Percentiles rank a stretch among this genome's conserved stretches.
Evolutionary conservation across 345 rosid genomes (phyloP).

Genomic region (Bruguiera gymnorhiza): DNA sequence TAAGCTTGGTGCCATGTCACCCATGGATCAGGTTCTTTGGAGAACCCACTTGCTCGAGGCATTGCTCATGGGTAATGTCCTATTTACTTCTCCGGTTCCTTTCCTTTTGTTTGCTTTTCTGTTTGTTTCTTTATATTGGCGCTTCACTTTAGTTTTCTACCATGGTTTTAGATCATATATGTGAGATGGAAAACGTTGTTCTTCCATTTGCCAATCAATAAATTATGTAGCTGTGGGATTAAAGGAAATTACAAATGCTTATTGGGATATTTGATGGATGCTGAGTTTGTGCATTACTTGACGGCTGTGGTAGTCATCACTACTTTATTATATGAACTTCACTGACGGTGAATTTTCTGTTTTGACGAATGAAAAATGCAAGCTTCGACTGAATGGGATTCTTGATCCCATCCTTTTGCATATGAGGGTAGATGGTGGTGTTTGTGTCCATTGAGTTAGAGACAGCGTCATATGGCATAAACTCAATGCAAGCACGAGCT

Average conservation of each 20-base stretch:
- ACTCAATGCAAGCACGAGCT: not conserved
- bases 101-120: not conserved
- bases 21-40: constrained; percentile 98
- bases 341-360: not conserved
- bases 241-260: too few relatives aligned
- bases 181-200: too few relatives aligned
- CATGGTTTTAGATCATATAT: too few relatives aligned
- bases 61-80: constrained; percentile 69
- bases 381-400: not conserved
- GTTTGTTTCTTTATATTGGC: not conserved
- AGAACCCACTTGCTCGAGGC: constrained; percentile 97
- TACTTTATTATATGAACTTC: not conserved
- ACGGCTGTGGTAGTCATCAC: too few relatives aligned
- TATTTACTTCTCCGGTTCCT: not conserved
- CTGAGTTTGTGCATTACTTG: too few relatives aligned
- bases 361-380: not conserved
- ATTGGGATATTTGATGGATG: too few relatives aligned
- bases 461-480: too few relatives aligned
- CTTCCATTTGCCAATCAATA: too few relatives aligned
- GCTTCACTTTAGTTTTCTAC: too few relatives aligned
- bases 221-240: too few relatives aligned
- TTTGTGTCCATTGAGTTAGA: too few relatives aligned
- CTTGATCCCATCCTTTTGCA: not conserved
- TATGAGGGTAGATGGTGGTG: not conserved
- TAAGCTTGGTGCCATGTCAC: constrained; percentile 95